Evolutionary conservation across 306 rosid species (phyloP).

Genomic region (Lathyrus tuberosus): DNA sequence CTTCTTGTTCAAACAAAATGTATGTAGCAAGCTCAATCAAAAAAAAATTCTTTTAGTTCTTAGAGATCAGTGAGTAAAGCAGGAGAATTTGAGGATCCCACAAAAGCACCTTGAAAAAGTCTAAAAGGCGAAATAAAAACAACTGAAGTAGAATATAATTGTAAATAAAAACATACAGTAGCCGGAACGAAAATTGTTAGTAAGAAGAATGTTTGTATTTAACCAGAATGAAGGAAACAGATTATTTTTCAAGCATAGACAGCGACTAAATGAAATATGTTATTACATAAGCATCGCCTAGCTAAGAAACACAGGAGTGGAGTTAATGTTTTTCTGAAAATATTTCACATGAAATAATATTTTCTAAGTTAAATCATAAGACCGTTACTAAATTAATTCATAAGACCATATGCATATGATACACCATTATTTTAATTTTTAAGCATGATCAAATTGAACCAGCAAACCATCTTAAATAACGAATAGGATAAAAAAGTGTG

Average conservation of each 20-base stretch:
- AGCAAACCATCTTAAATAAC: conserved; percentile 19
- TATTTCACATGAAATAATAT: conserved; percentile 6
- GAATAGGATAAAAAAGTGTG: conserved; percentile 15
- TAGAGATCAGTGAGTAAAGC: conserved; percentile 7
- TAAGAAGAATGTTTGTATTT: conserved; percentile 11
- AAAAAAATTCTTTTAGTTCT: conserved; percentile 28
- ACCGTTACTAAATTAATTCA: conserved; percentile 16
- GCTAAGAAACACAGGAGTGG: conserved; percentile 10
- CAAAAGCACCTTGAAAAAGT: conserved; percentile 12
- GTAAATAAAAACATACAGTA: conserved; percentile 2
- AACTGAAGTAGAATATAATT: conserved; percentile 15
- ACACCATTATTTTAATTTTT: background rate
- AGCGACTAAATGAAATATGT: background rate
- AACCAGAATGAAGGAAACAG: conserved; percentile 1
- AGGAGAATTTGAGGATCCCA: conserved; percentile 20
- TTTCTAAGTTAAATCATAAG: conserved; percentile 9
- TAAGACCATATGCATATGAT: conserved; percentile 19
- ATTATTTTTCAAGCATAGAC: conserved; percentile 12
- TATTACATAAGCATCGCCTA: conserved; percentile 13
- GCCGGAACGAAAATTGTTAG: conserved; percentile 4
- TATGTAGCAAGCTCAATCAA: conserved; percentile 21
- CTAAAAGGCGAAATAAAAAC: background rate
- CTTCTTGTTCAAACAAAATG: conserved; percentile 32
- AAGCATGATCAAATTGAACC: conserved; percentile 26
- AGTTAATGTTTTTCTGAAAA: conserved; percentile 6